A percentile compares a stretch with the other conserved stretches of the same genome.
These are phyloP conservation scores for Mycena kentingensis DNA, from an alignment of 768 basidiomycete species.

Conservation along the genomic window DNA sequence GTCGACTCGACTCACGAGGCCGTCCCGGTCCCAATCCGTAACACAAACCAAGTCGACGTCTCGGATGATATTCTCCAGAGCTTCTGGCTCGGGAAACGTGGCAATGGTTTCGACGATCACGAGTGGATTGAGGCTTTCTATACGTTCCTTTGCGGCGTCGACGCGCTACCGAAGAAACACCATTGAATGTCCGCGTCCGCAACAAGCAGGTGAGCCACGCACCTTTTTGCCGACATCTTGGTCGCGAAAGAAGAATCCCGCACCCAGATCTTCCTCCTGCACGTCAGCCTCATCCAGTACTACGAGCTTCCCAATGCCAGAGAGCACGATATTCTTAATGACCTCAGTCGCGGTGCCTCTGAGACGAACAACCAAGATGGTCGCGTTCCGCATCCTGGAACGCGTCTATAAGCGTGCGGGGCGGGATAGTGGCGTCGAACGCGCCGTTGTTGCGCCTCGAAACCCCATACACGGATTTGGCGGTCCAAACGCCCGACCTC, in stretches of 20 bases:
- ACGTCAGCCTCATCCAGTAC: slow-evolving; percentile 81
- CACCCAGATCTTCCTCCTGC: slow-evolving; percentile 79
- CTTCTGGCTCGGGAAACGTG: slow-evolving; percentile 47
- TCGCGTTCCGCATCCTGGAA: slow-evolving; percentile 93
- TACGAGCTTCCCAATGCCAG: slow-evolving; percentile 89
- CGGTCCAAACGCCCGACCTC: slow-evolving; percentile 85
- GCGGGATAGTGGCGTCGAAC: slow-evolving; percentile 21
- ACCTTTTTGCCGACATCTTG: slow-evolving; percentile 92
- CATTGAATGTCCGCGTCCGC: slow-evolving; percentile 39
- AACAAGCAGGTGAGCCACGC: slow-evolving; percentile 16
- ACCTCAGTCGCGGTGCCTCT: slow-evolving; percentile 88
- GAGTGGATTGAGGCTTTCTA: slow-evolving; percentile 90
- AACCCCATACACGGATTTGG: slow-evolving; percentile 96
- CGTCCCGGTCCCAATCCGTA: slow-evolving; percentile 73
- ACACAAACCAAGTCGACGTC: slow-evolving; percentile 84
- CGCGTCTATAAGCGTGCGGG: slow-evolving; percentile 25
- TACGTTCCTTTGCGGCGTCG: slow-evolving; percentile 78
- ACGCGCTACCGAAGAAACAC: slow-evolving; percentile 69
- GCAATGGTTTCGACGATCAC: slow-evolving; percentile 77
- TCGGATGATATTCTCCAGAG: slow-evolving; percentile 60
- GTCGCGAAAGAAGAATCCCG: slow-evolving; percentile 92
- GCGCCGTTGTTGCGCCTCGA: slow-evolving; percentile 95
- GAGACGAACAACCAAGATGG: slow-evolving; percentile 79
- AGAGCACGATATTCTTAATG: slow-evolving; percentile 96
- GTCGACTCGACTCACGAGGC: slow-evolving; percentile 63